Percentiles rank a stretch among this genome's conserved stretches.
Conservation (phyloP, 768 basidiomycete genomes). For the Leccinellum luteum region DNA sequence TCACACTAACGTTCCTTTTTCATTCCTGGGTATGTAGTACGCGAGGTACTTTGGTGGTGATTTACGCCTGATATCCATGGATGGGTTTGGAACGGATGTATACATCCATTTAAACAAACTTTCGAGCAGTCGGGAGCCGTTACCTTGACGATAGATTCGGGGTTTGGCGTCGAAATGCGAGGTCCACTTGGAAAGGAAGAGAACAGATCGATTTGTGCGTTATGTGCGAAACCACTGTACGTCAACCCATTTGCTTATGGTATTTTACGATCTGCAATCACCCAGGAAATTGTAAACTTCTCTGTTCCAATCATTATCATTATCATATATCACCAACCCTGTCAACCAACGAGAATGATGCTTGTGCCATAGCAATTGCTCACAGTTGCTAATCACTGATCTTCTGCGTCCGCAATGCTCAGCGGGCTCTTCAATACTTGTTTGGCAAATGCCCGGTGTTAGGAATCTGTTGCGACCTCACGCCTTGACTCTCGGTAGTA, state of each 20-base stretch:
- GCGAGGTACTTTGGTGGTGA: constrained; percentile 96
- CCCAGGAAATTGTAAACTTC: constrained; percentile 3
- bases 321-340: not conserved
- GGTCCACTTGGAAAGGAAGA: not conserved
- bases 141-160: constrained; percentile 15
- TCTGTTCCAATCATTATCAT: not conserved
- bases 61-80: constrained; percentile 93
- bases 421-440: too few species aligned
- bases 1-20: not conserved
- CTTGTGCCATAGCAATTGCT: not conserved
- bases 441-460: not conserved
- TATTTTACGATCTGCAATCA: not conserved
- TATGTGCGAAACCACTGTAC: not conserved
- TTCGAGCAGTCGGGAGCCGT: constrained; percentile 44
- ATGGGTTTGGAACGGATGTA: constrained; percentile 94
- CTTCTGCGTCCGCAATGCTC: not conserved
- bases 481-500: not conserved
- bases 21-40: constrained; percentile 48
- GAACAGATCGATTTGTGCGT: not conserved
- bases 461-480: not conserved
- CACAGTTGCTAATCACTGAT: not conserved
- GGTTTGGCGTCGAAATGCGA: not conserved
- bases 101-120: constrained; percentile 89
- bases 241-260: not conserved
- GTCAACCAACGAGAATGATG: not conserved